Conservation (phyloP, 129 eudicot species). For the Arctium lappa region DNA sequence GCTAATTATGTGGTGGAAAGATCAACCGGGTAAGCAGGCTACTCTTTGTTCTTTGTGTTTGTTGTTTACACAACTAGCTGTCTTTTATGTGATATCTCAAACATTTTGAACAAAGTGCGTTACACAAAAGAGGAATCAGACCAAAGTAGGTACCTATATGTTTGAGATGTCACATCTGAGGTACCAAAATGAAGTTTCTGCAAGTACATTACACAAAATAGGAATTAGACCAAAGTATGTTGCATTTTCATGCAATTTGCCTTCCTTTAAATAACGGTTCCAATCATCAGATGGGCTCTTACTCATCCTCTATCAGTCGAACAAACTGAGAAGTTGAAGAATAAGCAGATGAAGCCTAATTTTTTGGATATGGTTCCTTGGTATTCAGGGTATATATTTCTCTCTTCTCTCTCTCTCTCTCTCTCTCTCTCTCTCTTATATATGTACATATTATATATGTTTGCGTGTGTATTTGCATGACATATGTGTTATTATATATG, state of each 20-base stretch:
- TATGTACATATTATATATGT: background rate
- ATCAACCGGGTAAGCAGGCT: conserved; percentile 78
- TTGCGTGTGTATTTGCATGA: background rate
- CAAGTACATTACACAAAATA: background rate
- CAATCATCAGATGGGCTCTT: conserved; percentile 89
- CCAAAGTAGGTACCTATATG: background rate
- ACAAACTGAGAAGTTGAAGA: conserved; percentile 78
- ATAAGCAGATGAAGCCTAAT: conserved; percentile 87
- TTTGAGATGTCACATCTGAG: background rate
- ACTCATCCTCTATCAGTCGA: conserved; percentile 87
- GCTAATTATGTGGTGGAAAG: conserved; percentile 98
- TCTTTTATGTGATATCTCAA: no score
- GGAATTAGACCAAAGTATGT: background rate
- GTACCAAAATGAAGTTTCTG: background rate
- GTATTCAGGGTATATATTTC: conserved; percentile 85
- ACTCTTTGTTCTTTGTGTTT: background rate
- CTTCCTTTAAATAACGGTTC: conserved; percentile 4
- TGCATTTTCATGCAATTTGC: background rate
- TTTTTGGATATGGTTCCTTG: conserved; percentile 99
- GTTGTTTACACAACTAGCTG: background rate
- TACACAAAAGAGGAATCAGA: background rate
- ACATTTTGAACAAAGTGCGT: background rate
- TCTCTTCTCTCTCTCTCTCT: background rate
- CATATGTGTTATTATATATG: background rate
- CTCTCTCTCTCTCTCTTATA: no score